Conservation (phyloP, 1,284 basidiomycete species). For the Trametes hirsuta region DNA sequence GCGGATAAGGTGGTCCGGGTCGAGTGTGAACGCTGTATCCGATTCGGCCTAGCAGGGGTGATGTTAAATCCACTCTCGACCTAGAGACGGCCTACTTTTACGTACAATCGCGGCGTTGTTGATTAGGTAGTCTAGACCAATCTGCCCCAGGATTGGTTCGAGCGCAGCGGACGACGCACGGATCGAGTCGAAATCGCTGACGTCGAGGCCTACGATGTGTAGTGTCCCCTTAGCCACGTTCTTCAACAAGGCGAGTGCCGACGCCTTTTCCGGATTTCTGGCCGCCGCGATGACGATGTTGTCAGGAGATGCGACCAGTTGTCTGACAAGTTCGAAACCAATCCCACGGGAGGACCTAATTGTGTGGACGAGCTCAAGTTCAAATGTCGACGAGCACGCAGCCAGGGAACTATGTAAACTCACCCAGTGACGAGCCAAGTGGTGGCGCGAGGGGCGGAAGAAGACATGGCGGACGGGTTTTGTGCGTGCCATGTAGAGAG, state of each 20-base stretch:
- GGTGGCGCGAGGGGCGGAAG: neutral
- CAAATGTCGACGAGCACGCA: no score
- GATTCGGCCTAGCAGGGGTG: conserved; percentile 5
- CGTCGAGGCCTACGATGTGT: conserved; percentile 37
- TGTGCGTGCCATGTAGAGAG: no score
- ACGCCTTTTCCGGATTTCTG: conserved; percentile 34
- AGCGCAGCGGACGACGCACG: conserved; percentile 13
- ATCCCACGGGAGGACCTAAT: conserved; percentile 38
- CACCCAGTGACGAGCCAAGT: neutral
- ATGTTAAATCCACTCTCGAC: no score
- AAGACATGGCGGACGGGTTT: neutral
- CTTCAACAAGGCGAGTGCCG: conserved; percentile 32
- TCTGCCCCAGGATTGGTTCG: conserved; percentile 10
- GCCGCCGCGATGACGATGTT: conserved; percentile 40
- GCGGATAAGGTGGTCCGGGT: conserved; percentile 20
- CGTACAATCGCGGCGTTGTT: conserved; percentile 43
- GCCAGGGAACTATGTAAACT: neutral
- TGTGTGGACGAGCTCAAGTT: conserved; percentile 8
- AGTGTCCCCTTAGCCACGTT: conserved; percentile 25
- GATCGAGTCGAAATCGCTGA: conserved; percentile 22
- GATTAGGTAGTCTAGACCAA: conserved; percentile 41
- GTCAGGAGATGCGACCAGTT: conserved; percentile 32
- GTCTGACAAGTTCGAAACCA: conserved; percentile 37
- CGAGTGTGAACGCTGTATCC: conserved; percentile 33
- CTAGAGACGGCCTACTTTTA: neutral